Conservation (phyloP, 192 early-diverging fungal genomes). For the Entrophospora sp. region DNA sequence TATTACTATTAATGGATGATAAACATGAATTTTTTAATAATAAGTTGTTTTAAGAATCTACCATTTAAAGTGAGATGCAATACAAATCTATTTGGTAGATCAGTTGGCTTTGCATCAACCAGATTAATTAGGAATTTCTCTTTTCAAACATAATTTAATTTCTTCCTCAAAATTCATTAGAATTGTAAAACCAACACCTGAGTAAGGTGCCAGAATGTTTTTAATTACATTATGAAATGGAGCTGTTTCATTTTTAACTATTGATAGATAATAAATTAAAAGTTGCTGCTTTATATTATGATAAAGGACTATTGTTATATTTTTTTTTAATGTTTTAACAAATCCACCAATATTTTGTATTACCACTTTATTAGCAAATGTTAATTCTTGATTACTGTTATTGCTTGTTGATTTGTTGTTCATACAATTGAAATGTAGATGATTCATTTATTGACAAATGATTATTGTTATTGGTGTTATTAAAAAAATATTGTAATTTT, state of each 20-base stretch:
- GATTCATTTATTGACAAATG: background rate
- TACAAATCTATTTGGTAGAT: constrained; percentile 6
- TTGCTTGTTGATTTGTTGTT: too few species aligned
- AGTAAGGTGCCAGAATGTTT: background rate
- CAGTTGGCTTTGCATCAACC: background rate
- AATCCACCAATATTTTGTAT: constrained; percentile 10
- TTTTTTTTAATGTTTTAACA: background rate
- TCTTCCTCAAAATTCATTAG: constrained; percentile 7
- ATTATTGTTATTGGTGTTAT: background rate
- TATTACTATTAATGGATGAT: too few species aligned
- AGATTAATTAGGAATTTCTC: background rate
- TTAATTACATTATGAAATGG: background rate
- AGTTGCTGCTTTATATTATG: background rate
- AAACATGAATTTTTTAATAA: too few species aligned
- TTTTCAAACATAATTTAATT: background rate
- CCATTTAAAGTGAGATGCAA: constrained; percentile 6
- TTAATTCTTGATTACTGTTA: too few species aligned
- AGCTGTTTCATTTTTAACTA: background rate
- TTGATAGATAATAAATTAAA: background rate
- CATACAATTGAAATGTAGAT: background rate
- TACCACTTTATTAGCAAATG: constrained; percentile 5
- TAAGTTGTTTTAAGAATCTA: constrained; percentile 15
- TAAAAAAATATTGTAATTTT: constrained; percentile 4
- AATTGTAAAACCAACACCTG: background rate
- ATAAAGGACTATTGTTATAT: background rate